Base-by-base conservation (phyloP, 768 basidiomycete species). In the Mycena vulgaris region DNA sequence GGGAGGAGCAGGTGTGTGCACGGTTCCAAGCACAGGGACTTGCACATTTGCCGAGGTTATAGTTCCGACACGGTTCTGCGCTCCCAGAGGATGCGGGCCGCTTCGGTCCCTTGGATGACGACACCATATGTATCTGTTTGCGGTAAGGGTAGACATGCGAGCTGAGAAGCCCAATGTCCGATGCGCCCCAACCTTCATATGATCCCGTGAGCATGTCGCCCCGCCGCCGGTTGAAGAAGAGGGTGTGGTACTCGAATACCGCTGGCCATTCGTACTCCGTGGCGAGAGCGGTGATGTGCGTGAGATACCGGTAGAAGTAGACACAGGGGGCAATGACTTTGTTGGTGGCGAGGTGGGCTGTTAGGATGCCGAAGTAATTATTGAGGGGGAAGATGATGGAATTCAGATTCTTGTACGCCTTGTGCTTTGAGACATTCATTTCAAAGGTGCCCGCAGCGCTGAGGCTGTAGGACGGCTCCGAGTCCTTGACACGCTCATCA, bases 401-500 rank as follows among this genome's bases (percentile, higher is more conserved):
- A 14, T 68, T 58, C 11, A 62, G 14, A 40, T 45, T 40, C 33
- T 68, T 68, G 59, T 68, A 68, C 1, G 37, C 21, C 40, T 56
- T 52, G 39, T 61, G 66, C 25, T 45, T 55, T 7, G 66, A 53
- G 21, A 7, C 31, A 23, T 56, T 68, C 9, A 62, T 3, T 49
- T 68, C 27, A 27, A 68, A 13, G 11, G 42, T 19, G 14, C 56
- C 66, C 1, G 56, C 37, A 21, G 33, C 49, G 1, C 30, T 40
- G 21, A 63, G 45, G 35, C 3, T 51, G 23, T 28, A 40, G 68
- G 45, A 17, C n/a, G 76, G 53, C 27, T 77, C 76, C 30, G 66
- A 45, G 4, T 67, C 75, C 19, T 59, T 47, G 37, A n/a, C n/a
- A n/a, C n/a, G n/a, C n/a, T n/a, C n/a, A n/a, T n/a, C n/a, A n/a